Evolutionary conservation across 2,329 filamentous ascomycete genomes (phyloP).

Genomic region (Camillea tinctor): DNA sequence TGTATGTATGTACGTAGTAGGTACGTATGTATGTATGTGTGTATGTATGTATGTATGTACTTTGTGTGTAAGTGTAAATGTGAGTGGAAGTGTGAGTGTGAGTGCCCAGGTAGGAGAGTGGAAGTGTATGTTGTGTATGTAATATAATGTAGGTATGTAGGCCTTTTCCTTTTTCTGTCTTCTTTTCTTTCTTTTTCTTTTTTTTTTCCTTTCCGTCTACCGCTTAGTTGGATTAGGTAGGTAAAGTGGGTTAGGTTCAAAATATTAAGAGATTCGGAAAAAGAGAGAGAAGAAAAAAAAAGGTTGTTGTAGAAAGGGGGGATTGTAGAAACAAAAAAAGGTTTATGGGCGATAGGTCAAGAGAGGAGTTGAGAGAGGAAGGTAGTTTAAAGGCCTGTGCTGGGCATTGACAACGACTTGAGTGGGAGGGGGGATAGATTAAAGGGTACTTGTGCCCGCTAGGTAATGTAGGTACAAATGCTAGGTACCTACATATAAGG

Average conservation of each 20-base stretch:
- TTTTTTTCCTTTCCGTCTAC: not conserved
- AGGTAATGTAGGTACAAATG: not conserved
- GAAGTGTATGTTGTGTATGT: not conserved
- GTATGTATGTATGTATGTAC: not conserved
- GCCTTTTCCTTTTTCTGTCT: not conserved
- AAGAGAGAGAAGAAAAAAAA: not conserved
- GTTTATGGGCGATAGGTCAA: not conserved
- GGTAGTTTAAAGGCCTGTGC: conserved; percentile 1
- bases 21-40: not conserved
- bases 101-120: no score
- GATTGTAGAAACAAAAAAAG: not conserved
- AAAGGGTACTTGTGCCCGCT: not conserved
- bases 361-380: conserved; percentile 2
- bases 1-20: not conserved
- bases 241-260: not conserved
- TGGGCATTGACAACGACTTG: not conserved
- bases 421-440: not conserved
- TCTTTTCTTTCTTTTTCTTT: not conserved
- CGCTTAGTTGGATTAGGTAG: not conserved
- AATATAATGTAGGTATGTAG: not conserved
- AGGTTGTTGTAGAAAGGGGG: not conserved
- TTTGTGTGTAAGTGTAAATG: no score
- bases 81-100: not conserved
- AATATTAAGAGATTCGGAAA: not conserved
- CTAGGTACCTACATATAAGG: not conserved